Base-by-base conservation (phyloP, 371 early-diverging fungal genomes). In the Mucor irregularis region DNA sequence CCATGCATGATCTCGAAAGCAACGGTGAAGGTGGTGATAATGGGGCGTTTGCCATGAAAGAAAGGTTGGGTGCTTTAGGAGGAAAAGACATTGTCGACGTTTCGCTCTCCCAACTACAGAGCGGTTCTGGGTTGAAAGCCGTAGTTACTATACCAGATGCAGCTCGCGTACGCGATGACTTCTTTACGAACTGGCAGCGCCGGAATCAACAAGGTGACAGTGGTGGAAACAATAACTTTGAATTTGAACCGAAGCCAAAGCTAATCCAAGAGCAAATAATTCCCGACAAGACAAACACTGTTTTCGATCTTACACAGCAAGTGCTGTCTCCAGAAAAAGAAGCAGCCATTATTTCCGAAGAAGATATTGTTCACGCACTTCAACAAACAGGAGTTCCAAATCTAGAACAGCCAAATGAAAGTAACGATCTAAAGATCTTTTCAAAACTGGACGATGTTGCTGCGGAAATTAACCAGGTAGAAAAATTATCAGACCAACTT, bases 111-210 rank as follows among this genome's bases (percentile, higher is more conserved):
- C 7, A 30, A 42, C 3, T 11, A 22, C 10, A 40, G 8, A 4
- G 24, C 21, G 40, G 21, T 24, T 24, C 24, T 10, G 14, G 4
- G 8, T 22, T 24, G 0, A 24, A 22, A 42, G 11, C 24, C 8
- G 25, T 21, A 5, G 11, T 50, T 1, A 37, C 6, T 24, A 8
- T 50, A 50, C 50, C 50, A 24, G 13, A 16, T 11, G 10, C 17
- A 5, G 28, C 22, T 6, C 24, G 24, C 2, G 37, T 38, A 38
- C 26, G 19, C 37, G 28, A 50, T 11, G 50, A 50, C 8, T 50
- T 50, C 21, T 29, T 50, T 19, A 10, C 39, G 4, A 50, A 17
- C 11, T 50, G 50, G 50, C 38, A 38, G n/a, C 28, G 38, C n/a
- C 24, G 25, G 16, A 49, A 37, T 13, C n/a, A n/a, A n/a, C n/a